phyloP scores from a whole-genome alignment of 495 filamentous ascomycete species.

The Tuber aestivum region DNA sequence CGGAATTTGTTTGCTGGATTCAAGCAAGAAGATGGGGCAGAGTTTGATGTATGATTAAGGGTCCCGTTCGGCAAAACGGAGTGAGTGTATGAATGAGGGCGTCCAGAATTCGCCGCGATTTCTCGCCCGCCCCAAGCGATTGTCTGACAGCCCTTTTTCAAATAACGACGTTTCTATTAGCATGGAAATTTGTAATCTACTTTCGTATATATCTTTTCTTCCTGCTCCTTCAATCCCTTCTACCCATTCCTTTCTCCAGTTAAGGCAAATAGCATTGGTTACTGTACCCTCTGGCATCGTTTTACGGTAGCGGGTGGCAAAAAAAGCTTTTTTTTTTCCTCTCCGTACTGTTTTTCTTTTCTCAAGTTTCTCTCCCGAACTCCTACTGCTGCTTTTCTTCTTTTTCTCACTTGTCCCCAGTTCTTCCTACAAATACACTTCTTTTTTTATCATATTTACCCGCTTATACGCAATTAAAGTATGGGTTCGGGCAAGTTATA shows the following conservation, averaged over 20 bases:
- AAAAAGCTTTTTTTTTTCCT: no score
- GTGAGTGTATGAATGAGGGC: neutral
- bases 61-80: slow-evolving; percentile 11
- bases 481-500: neutral
- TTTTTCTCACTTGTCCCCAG: slow-evolving; percentile 7
- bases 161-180: neutral
- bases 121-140: neutral
- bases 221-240: slow-evolving; percentile 6
- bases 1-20: slow-evolving; percentile 49
- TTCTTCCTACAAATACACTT: neutral
- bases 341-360: neutral
- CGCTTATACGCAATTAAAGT: neutral
- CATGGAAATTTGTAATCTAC: slow-evolving; percentile 4
- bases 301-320: slow-evolving; percentile 3
- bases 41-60: slow-evolving; percentile 50
- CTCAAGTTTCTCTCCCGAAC: neutral
- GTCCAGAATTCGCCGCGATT: neutral
- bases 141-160: neutral
- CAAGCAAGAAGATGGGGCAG: slow-evolving; percentile 52
- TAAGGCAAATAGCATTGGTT: slow-evolving; percentile 10
- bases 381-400: slow-evolving; percentile 4
- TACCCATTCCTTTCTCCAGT: neutral
- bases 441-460: neutral
- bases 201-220: neutral
- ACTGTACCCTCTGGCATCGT: neutral